phyloP scores from a whole-genome alignment of 1,139 yeast species.

The Taphrina betulina region DNA sequence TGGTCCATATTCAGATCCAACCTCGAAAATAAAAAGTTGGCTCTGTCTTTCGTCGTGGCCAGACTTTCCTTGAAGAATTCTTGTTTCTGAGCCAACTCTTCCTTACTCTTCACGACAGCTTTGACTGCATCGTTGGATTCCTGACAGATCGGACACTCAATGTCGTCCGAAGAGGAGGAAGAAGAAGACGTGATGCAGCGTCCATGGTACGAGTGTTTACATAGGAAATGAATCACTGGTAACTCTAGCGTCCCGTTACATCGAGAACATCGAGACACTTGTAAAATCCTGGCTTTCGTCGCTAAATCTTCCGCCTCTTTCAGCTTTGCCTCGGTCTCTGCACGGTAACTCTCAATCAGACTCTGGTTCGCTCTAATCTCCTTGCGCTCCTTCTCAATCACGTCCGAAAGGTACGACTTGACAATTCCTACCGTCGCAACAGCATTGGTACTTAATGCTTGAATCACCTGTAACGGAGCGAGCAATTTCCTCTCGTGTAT shows the following conservation, averaged over 20 bases:
- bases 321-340: slow-evolving; percentile 61
- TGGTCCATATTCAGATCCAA: slow-evolving; percentile 17
- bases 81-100: slow-evolving; percentile 17
- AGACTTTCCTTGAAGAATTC: slow-evolving; percentile 25
- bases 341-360: slow-evolving; percentile 65
- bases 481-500: slow-evolving; percentile 58
- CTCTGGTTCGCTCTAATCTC: slow-evolving; percentile 69
- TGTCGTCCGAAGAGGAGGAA: background rate
- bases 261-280: slow-evolving; percentile 66
- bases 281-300: slow-evolving; percentile 56
- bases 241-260: slow-evolving; percentile 70
- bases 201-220: slow-evolving; percentile 85
- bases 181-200: slow-evolving; percentile 59
- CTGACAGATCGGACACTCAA: slow-evolving; percentile 21
- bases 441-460: slow-evolving; percentile 61
- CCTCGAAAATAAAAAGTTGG: slow-evolving; percentile 15
- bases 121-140: slow-evolving; percentile 17
- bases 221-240: slow-evolving; percentile 81
- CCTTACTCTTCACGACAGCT: slow-evolving; percentile 8
- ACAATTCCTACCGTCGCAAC: slow-evolving; percentile 73
- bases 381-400: slow-evolving; percentile 58
- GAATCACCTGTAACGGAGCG: slow-evolving; percentile 74
- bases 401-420: slow-evolving; percentile 64
- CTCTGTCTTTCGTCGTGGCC: slow-evolving; percentile 14
- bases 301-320: slow-evolving; percentile 55